Evolutionary conservation across 306 rosid species (phyloP).

Genomic region (Vachellia pachyceras): DNA sequence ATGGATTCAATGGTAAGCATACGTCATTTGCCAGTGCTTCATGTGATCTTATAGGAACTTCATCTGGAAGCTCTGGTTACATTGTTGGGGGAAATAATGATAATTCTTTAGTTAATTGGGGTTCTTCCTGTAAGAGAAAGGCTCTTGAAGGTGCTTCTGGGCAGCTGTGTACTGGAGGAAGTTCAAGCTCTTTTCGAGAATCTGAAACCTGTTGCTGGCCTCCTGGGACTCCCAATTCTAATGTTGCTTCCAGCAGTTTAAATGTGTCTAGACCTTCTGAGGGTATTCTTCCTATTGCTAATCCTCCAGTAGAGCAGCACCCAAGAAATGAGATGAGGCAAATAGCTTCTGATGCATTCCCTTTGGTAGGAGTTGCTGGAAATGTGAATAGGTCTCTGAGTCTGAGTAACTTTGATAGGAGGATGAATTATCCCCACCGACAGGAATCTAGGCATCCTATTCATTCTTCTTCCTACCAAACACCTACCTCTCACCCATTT

Average conservation of each 20-base stretch:
- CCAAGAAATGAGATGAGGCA: slow-evolving; percentile 55
- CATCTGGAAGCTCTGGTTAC: slow-evolving; percentile 64
- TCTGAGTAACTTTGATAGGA: slow-evolving; percentile 52
- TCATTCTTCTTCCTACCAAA: slow-evolving; percentile 48
- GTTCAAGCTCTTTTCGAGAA: slow-evolving; percentile 64
- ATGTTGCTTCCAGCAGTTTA: slow-evolving; percentile 54
- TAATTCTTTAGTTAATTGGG: slow-evolving; percentile 71
- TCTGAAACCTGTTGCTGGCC: slow-evolving; percentile 59
- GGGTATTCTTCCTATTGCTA: slow-evolving; percentile 46
- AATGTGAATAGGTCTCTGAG: slow-evolving; percentile 55
- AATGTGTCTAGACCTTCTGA: slow-evolving; percentile 53
- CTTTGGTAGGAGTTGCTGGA: slow-evolving; percentile 53
- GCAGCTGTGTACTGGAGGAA: slow-evolving; percentile 62
- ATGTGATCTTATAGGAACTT: slow-evolving; percentile 56
- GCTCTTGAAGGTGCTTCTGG: slow-evolving; percentile 76
- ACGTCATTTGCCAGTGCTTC: slow-evolving; percentile 49
- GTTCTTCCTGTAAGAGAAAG: slow-evolving; percentile 87
- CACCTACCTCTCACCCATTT: slow-evolving; percentile 44
- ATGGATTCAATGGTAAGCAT: slow-evolving; percentile 55
- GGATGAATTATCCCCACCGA: slow-evolving; percentile 47
- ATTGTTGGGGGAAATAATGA: slow-evolving; percentile 55
- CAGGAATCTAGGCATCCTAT: slow-evolving; percentile 61
- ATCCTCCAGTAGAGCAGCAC: slow-evolving; percentile 57
- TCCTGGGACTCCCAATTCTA: slow-evolving; percentile 40
- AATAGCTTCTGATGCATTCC: slow-evolving; percentile 54